Base-by-base conservation (phyloP, 2,329 filamentous ascomycete species). In the Diaporthe citri region DNA sequence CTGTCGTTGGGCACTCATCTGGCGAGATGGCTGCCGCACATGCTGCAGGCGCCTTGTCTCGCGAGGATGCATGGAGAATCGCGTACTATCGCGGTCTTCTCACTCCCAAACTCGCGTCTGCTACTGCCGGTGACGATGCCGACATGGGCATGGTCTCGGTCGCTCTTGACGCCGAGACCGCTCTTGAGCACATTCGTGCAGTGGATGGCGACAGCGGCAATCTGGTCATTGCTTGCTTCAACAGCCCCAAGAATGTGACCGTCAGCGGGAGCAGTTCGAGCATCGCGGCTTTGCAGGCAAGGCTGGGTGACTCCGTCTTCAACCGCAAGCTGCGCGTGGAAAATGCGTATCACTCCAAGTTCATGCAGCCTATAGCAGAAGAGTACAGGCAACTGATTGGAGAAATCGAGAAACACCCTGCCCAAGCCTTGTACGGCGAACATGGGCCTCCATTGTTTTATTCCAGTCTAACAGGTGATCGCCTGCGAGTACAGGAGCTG, bases 341-440 rank as follows among this genome's bases (percentile, higher is more conserved):
- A 39, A 79, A 78, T 12, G 83, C 84, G 0, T 86, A 86, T 74
- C 84, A 86, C 76, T 84, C 83, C 4, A 80, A 80, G 34, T 79
- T 82, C 62, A 82, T 83, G 81, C 75, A 78, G 55, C 59, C 73
- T 2, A 77, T 80, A 7, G 79, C 79, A 3, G 76, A 74, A 36
- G 74, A 74, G 52, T 82, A 82, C 41, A 4, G n/a, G 4, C 31
- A 31, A 28, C 25, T 28, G 25, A 31, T 55, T 31, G 52, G 25
- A 55, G 25, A 55, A 17, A 55, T 55, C 5, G 13, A 55, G 5
- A 31, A 17, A 12, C 25, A 31, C 2, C 52, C 25, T 17, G 13
- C 25, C 52, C 25, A 0, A 7, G 52, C 6, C 6, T 28, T 52
- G 9, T n/a, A 15, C 3, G 51, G 51, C n/a, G 51, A 25, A 52